These are phyloP conservation scores for Glycine latifolia DNA, from an alignment of 306 rosid genomes.

Conservation along the genomic window DNA sequence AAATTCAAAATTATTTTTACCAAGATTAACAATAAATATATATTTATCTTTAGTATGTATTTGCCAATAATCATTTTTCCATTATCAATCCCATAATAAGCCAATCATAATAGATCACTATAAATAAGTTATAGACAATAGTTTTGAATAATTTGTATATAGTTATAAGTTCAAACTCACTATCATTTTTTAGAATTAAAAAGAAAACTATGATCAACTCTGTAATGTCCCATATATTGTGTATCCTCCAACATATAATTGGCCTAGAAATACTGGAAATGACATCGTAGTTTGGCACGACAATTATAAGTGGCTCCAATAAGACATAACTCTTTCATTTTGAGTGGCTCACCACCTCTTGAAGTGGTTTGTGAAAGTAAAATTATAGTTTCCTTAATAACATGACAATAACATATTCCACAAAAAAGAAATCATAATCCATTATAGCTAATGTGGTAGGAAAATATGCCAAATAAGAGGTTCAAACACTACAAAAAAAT, in stretches of 20 bases:
- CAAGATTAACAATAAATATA: background rate
- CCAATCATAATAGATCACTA: background rate
- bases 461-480: constrained; percentile 15
- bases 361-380: constrained; percentile 20
- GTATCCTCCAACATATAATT: background rate
- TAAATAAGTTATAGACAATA: no score
- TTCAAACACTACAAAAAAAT: no score
- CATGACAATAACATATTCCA: constrained; percentile 13
- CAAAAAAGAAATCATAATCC: background rate
- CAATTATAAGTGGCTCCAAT: constrained; percentile 22
- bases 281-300: constrained; percentile 16
- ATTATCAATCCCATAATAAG: background rate
- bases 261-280: background rate
- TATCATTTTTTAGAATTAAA: background rate
- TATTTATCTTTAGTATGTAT: background rate
- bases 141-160: background rate
- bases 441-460: constrained; percentile 1
- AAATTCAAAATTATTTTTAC: background rate
- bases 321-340: background rate
- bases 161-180: background rate
- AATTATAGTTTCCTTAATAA: constrained; percentile 32
- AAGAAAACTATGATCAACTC: background rate
- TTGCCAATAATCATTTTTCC: background rate
- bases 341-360: background rate
- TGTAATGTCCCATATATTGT: background rate